Evolutionary conservation across 129 eudicot genomes (phyloP).

Genomic region (Daucus carota): DNA sequence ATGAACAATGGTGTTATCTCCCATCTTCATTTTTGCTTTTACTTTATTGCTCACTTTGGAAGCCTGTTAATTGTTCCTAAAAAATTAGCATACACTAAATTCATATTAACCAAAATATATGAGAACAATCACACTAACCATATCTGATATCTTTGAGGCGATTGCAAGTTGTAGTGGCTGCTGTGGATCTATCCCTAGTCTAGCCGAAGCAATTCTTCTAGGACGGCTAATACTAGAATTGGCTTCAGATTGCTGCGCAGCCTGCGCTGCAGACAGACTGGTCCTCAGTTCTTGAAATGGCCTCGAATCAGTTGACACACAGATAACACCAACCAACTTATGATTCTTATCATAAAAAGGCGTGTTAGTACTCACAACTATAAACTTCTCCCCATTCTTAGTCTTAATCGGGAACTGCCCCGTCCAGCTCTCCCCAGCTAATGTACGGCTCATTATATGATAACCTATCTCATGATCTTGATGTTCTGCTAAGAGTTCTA

Average conservation of each 20-base stretch:
- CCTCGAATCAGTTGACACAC: conserved; percentile 67
- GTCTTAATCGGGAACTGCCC: conserved; percentile 71
- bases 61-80: conserved; percentile 40
- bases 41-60: conserved; percentile 87
- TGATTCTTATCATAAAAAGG: conserved; percentile 84
- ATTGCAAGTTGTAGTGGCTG: conserved; percentile 87
- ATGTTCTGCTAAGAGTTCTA: conserved; percentile 48
- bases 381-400: conserved; percentile 55
- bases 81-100: conserved; percentile 20
- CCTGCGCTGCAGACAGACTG: conserved; percentile 8
- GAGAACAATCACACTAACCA: conserved; percentile 38
- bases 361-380: conserved; percentile 42
- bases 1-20: conserved; percentile 23
- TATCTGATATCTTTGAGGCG: conserved; percentile 68
- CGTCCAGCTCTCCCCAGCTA: conserved; percentile 66
- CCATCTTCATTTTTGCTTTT: conserved; percentile 49
- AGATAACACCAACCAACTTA: conserved; percentile 54
- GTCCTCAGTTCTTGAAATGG: conserved; percentile 47
- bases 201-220: conserved; percentile 53
- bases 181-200: conserved; percentile 88
- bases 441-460: conserved; percentile 40
- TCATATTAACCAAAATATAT: background rate
- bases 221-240: conserved; percentile 36
- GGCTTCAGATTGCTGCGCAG: conserved; percentile 14
- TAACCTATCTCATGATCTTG: conserved; percentile 36